These are phyloP conservation scores for Xerocomus brunneocitrinus DNA, from an alignment of 768 basidiomycete species.

Conservation along the genomic window DNA sequence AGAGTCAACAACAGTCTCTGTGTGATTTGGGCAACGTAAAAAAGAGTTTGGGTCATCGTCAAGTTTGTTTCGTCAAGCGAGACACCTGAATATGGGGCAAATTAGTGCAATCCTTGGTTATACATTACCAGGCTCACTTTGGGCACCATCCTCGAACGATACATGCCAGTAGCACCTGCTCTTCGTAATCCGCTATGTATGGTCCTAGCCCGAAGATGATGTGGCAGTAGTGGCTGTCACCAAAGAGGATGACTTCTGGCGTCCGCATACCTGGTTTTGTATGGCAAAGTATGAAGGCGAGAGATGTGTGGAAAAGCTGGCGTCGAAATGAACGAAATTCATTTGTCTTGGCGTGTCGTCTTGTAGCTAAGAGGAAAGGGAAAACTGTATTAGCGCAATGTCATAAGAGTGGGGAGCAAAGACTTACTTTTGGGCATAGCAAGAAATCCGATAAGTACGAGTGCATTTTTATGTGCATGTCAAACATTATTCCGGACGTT, in stretches of 20 bases:
- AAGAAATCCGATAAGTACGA: conserved; percentile 20
- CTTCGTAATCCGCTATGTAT: conserved; percentile 38
- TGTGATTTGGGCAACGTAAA: no score
- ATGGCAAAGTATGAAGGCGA: conserved; percentile 19
- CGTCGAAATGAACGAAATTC: conserved; percentile 26
- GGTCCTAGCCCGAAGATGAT: conserved; percentile 32
- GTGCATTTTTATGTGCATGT: conserved; percentile 2
- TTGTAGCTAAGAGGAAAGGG: background rate
- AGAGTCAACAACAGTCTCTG: no score
- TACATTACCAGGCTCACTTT: background rate
- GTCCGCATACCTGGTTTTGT: conserved; percentile 25
- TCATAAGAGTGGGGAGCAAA: background rate
- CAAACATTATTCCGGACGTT: conserved; percentile 10
- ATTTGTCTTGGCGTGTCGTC: conserved; percentile 6
- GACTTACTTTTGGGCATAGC: conserved; percentile 31
- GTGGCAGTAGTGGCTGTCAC: conserved; percentile 28
- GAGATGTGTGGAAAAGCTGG: conserved; percentile 30
- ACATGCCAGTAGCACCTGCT: conserved; percentile 32
- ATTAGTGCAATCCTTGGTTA: no score
- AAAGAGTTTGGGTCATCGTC: no score
- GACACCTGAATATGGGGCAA: no score
- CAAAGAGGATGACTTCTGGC: conserved; percentile 21
- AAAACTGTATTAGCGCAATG: no score
- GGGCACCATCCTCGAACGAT: conserved; percentile 34
- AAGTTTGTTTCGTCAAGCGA: no score